Evolutionary conservation across 1,284 basidiomycete genomes (phyloP).

Genomic region (Erythrobasidium hasegawianum): DNA sequence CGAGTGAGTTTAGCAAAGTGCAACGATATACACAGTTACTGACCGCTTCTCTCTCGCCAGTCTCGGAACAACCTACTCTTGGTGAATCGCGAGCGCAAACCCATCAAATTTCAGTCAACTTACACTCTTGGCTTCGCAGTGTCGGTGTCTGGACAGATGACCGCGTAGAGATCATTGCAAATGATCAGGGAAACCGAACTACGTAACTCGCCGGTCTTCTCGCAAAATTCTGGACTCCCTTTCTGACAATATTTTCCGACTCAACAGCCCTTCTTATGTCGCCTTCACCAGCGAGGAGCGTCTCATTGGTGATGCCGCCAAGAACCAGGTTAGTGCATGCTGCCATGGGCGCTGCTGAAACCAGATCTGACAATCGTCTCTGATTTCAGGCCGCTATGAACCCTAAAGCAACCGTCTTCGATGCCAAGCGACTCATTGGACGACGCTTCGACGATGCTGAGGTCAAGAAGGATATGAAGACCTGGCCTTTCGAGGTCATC

Average conservation of each 20-base stretch:
- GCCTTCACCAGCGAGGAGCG: constrained; percentile 91
- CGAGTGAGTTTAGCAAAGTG: constrained; percentile 13
- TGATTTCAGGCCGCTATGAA: constrained; percentile 88
- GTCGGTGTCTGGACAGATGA: constrained; percentile 98
- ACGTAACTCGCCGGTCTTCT: background rate
- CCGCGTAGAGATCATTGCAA: constrained; percentile 70
- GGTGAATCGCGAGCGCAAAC: constrained; percentile 27
- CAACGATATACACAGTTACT: background rate
- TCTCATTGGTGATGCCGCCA: constrained; percentile 81
- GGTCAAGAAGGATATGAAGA: constrained; percentile 62
- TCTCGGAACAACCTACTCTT: constrained; percentile 43
- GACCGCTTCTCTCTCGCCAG: background rate
- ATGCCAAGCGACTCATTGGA: constrained; percentile 83
- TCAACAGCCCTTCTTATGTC: constrained; percentile 79
- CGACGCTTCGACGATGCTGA: constrained; percentile 76
- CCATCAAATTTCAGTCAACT: background rate
- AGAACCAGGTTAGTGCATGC: constrained; percentile 43
- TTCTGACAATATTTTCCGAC: background rate
- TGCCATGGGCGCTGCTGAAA: no score
- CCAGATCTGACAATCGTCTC: no score
- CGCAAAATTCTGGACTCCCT: background rate
- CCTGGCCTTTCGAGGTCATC: constrained; percentile 67
- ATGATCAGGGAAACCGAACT: constrained; percentile 80
- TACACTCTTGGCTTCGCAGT: constrained; percentile 50
- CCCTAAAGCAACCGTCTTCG: constrained; percentile 88